A percentile compares a stretch with the other conserved stretches of the same genome.
These are phyloP conservation scores for Russula earlei DNA, from an alignment of 768 basidiomycete species.

Conservation along the genomic window DNA sequence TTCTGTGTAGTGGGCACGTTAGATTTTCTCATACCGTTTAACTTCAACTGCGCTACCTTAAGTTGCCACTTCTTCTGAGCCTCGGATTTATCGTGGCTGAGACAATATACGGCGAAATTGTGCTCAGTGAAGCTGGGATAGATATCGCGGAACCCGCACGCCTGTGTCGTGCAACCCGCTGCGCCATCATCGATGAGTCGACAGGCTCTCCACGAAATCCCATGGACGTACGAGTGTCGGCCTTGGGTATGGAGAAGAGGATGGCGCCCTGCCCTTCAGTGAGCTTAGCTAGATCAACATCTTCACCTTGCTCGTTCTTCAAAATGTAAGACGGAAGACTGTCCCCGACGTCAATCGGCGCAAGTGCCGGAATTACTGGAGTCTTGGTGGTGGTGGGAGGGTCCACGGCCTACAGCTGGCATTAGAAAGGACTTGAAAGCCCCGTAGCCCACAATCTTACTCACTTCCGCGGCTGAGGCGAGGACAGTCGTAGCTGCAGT, in stretches of 20 bases:
- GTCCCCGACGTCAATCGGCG: conserved; percentile 60
- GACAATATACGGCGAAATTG: conserved; percentile 69
- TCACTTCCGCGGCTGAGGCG: neutral
- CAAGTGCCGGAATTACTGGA: neutral
- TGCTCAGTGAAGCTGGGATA: conserved; percentile 64
- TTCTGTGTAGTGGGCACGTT: conserved; percentile 39
- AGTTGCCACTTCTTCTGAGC: conserved; percentile 81
- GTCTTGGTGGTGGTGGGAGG: neutral
- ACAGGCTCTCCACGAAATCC: neutral
- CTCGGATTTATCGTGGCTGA: conserved; percentile 67
- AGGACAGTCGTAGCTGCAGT: neutral
- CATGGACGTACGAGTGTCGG: conserved; percentile 61
- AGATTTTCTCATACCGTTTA: neutral
- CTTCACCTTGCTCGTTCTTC: conserved; percentile 79
- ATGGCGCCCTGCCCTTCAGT: conserved; percentile 66
- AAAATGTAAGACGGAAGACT: conserved; percentile 61
- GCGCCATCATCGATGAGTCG: neutral
- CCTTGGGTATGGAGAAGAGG: conserved; percentile 77
- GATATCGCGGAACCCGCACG: conserved; percentile 83
- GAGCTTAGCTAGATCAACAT: conserved; percentile 57
- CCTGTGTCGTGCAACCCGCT: conserved; percentile 91
- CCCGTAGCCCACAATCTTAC: neutral
- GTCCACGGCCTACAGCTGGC: neutral
- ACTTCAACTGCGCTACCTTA: conserved; percentile 47
- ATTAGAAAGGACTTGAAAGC: neutral